Evolutionary conservation across 148 eudicot species (phyloP).

Genomic region (Chenopodium formosanum): DNA sequence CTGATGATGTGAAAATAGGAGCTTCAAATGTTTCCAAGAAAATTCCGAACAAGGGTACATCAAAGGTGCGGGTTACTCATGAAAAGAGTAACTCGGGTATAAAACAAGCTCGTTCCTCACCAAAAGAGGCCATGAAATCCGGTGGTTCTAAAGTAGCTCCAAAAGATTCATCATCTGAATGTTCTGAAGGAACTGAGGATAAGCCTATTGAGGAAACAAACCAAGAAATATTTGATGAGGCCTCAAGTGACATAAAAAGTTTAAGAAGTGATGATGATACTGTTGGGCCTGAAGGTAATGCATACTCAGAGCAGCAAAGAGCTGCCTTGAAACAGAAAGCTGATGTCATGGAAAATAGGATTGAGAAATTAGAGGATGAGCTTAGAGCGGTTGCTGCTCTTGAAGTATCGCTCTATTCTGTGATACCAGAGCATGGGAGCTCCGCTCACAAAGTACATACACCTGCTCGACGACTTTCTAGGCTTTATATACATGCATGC

Average conservation of each 20-base stretch:
- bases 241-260: conserved; percentile 44
- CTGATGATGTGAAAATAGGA: conserved; percentile 57
- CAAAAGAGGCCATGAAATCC: conserved; percentile 37
- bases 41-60: conserved; percentile 29
- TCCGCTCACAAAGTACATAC: conserved; percentile 89
- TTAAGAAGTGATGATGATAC: conserved; percentile 46
- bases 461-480: conserved; percentile 88
- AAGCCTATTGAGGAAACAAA: conserved; percentile 43
- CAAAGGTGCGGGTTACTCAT: conserved; percentile 29
- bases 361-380: conserved; percentile 77
- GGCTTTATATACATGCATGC: conserved; percentile 76
- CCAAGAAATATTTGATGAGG: conserved; percentile 51
- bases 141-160: conserved; percentile 25
- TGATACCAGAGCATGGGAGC: conserved; percentile 84
- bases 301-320: conserved; percentile 18
- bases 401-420: conserved; percentile 77
- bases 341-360: conserved; percentile 58
- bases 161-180: conserved; percentile 38
- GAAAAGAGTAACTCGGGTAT: conserved; percentile 30
- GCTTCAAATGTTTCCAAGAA: conserved; percentile 29
- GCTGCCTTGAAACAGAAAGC: conserved; percentile 46
- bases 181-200: conserved; percentile 48
- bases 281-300: conserved; percentile 30
- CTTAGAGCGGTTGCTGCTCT: conserved; percentile 89
- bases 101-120: conserved; percentile 23